These are phyloP conservation scores for Gorgonomyces haynaldii DNA, from an alignment of 192 early-diverging fungal genomes.

Conservation along the genomic window DNA sequence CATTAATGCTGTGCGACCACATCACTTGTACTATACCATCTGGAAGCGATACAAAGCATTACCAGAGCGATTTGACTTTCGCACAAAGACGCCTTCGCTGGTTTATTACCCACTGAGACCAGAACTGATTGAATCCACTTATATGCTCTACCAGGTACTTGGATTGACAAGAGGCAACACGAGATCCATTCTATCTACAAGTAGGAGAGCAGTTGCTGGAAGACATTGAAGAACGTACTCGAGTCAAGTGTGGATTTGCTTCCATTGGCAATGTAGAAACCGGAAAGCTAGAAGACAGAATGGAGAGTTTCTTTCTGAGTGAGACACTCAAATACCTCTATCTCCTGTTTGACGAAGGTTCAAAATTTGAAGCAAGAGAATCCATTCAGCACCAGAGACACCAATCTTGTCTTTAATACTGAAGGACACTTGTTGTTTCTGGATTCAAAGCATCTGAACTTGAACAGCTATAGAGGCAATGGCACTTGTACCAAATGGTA, in stretches of 20 bases:
- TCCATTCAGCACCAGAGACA: conserved; percentile 53
- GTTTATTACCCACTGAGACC: conserved; percentile 76
- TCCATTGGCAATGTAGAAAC: conserved; percentile 52
- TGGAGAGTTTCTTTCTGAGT: conserved; percentile 90
- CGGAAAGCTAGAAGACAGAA: conserved; percentile 60
- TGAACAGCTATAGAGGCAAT: too few species aligned
- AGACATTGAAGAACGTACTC: conserved; percentile 61
- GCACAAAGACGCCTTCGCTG: conserved; percentile 48
- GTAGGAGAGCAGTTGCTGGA: conserved; percentile 78
- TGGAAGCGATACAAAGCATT: conserved; percentile 77
- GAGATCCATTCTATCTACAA: conserved; percentile 78
- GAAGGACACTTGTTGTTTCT: conserved; percentile 17
- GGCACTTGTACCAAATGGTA: too few species aligned
- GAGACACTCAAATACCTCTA: conserved; percentile 97
- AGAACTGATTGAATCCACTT: conserved; percentile 90
- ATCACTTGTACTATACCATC: conserved; percentile 74
- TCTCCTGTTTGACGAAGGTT: conserved; percentile 78
- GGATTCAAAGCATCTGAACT: too few species aligned
- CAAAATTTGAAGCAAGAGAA: conserved; percentile 37
- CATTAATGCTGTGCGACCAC: conserved; percentile 66
- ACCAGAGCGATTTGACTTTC: conserved; percentile 81
- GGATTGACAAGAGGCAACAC: conserved; percentile 50
- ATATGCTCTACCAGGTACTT: conserved; percentile 63
- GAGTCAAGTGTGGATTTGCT: conserved; percentile 74
- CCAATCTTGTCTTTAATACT: conserved; percentile 82